Base-by-base conservation (phyloP, 371 early-diverging fungal genomes). In the Mortierella sp. region DNA sequence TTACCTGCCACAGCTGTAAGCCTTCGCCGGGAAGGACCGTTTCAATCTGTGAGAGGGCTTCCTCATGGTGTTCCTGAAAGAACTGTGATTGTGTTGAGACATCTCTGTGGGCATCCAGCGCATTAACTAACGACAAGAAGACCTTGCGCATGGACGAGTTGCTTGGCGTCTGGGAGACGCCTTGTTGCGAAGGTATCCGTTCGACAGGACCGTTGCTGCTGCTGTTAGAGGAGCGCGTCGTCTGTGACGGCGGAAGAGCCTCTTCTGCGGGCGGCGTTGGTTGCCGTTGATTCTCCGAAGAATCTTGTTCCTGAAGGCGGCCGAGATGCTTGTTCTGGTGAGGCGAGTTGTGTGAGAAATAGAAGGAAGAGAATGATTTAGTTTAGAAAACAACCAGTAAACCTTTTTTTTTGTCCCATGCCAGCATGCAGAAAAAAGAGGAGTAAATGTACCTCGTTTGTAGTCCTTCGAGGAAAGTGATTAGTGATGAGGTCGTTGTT, bases 401-500 rank as follows among this genome's bases (percentile, higher is more conserved):
- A 13, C 13, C 48, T 9, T 14, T 48, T 13, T 50, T 16, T 16
- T 50, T 50, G 10, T 13, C 16, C 50, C 11, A 14, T 2, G 16
- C 50, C 47, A 13, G 13, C 7, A 47, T 47, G 47, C 6, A 63
- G 63, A 63, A 38, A 60, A n/a, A 28, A 14, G 1, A 42, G 24
- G 42, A 38, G 10, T 68, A 34, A 34, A 14, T 68, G 34, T 68
- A 68, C 68, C 68, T 68, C 44, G 42, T 19, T 7, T 2, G 2
- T 3, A 3, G 8, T 19, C 11, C 38, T 68, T 24, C 44, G 68
- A 24, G 42, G 7, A 42, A 68, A 68, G 42, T 68, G 44, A 10
- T 68, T 68, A 0, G 68, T 68, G 68, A 68, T 38, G 68, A 68
- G 68, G 42, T 68, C 68, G 68, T 68, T 42, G 42, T 68, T 68